Evolutionary conservation across 1,139 yeast species (phyloP).

Genomic region (Diutina scorzettiae): DNA sequence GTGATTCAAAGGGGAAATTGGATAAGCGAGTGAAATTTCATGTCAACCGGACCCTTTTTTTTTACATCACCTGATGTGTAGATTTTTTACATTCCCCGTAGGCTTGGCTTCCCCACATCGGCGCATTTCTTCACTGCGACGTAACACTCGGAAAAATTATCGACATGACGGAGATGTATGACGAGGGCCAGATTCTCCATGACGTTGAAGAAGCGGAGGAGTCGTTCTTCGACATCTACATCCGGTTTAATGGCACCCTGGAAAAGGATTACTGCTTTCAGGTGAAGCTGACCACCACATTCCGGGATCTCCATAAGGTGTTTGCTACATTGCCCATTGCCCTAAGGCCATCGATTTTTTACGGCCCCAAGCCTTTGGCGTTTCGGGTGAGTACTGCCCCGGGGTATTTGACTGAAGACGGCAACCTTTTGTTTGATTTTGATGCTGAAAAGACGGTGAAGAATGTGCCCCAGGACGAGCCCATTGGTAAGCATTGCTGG

Average conservation of each 20-base stretch:
- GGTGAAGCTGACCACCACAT: conserved; percentile 44
- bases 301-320: conserved; percentile 46
- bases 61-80: too few species aligned
- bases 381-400: conserved; percentile 65
- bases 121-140: too few species aligned
- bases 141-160: conserved; percentile 3
- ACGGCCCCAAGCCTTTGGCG: conserved; percentile 49
- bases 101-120: too few species aligned
- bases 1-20: too few species aligned
- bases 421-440: conserved; percentile 56
- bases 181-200: conserved; percentile 1
- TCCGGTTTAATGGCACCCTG: conserved; percentile 73
- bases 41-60: too few species aligned
- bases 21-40: too few species aligned
- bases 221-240: conserved; percentile 43
- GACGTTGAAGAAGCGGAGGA: conserved; percentile 3
- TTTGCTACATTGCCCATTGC: conserved; percentile 61
- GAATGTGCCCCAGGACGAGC: conserved; percentile 32
- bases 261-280: conserved; percentile 89
- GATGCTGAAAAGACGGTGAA: conserved; percentile 23
- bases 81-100: too few species aligned
- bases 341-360: conserved; percentile 70
- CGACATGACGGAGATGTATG: not conserved
- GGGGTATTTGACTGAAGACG: conserved; percentile 76
- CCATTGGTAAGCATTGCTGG: conserved; percentile 53